Base-by-base conservation (phyloP, 2,329 filamentous ascomycete genomes). In the Xylariaceae sp. region DNA sequence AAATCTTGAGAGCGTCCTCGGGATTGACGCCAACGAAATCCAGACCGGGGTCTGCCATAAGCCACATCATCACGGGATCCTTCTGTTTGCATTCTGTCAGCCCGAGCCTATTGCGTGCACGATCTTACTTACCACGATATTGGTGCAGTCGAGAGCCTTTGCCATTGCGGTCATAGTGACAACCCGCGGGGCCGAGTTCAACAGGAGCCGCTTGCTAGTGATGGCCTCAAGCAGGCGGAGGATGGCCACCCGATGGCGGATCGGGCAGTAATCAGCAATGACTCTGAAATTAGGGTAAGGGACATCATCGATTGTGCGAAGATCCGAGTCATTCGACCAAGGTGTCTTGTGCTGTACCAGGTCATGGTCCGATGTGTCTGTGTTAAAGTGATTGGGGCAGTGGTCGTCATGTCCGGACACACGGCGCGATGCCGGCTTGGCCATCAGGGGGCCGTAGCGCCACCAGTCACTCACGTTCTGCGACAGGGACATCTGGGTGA, bases 101-200 rank as follows among this genome's bases (percentile, higher is more conserved):
- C 2, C 18, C 13, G n/a, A 7, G 17, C 11, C 15, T 16, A 8
- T 6, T 9, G 19, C 12, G n/a, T 7, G 19, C 12, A 13, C 16
- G 12, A 11, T 5, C 34, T 14, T 23, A 56, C 65, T 53, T 46
- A 69, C 69, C 14, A 78, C 56, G 6, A 66, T 55, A 4, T 50
- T 46, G 2, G 59, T 54, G 39, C 76, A 73, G 18, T 78, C 74
- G 35, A 83, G 71, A 27, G 78, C 66, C 43, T 75, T 74, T 6
- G 78, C 74, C 7, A 85, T 58, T 3, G 72, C 74, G 23, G 77
- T 73, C n/a, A 84, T 67, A 0, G 81, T 85, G 70, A 78, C 85
- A 26, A 83, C 61, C 11, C 82, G 78, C 9, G 73, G 67, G 0
- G 82, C 81, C 0, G 81, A 84, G 57, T 85, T 74, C 11, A 87